Evolutionary conservation across 2,329 filamentous ascomycete genomes (phyloP), one percentile per base, ranked within the genome.

Genomic region (Fusarium gaditjirri): DNA sequence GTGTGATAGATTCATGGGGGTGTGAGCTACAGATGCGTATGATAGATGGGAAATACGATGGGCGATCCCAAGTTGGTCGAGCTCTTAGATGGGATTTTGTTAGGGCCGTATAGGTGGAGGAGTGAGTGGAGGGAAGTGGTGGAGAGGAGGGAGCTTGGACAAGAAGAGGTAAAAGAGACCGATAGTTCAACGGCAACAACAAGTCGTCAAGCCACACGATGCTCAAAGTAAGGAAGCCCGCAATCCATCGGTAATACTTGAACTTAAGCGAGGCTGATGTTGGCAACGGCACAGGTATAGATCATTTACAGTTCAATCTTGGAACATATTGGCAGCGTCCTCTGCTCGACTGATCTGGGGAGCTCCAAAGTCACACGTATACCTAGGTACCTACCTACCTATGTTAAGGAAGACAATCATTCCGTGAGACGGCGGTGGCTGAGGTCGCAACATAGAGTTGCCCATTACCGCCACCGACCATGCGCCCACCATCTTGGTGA

Each of bases 31-130:
- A 60, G 55, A 61, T 75, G 44, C 43, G 41, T 63, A 65, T 60
- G 52, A 53, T 41, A 61, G 56, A 77, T 75, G 72, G 72, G 73
- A 76, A 76, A 72, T 68, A 49, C 61, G 47, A 66, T 67, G 62
- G 75, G 52, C 69, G 73, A 76, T 75, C 75, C 53, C 52, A 70
- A 72, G 65, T 58, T 54, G 59, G 60, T 65, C 71, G 66, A 66
- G 68, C 58, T 74, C 57, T 43, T 54, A 66, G 64, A 75, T 74
- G 72, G 66, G 67, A 75, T 72, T 75, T 58, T 61, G 65, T 62
- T 67, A 61, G 69, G 58, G 65, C 50, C 47, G 61, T 61, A 60
- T 54, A 55, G 72, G 72, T 67, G 72, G 65, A 74, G 68, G 64
- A 74, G 65, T 62, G 59, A 61, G 71, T 70, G 69, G 61, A 74